Base-by-base conservation (phyloP, 1,139 yeast species). In the Diutina mesorugosa region DNA sequence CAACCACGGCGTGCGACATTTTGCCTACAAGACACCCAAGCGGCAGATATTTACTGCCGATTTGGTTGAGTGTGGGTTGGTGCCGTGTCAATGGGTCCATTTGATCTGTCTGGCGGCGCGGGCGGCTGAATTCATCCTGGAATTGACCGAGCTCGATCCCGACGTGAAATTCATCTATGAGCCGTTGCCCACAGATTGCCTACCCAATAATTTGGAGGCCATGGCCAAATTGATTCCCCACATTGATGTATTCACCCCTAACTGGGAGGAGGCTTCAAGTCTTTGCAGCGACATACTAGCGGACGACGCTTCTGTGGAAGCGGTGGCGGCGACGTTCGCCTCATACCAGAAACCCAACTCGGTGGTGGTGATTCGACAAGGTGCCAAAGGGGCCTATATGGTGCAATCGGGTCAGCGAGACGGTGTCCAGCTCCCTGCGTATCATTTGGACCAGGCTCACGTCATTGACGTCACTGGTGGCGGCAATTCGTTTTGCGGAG, bases 391-490 rank as follows among this genome's bases (percentile, higher is more conserved):
- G 0, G 82, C 90, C 61, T 72, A 74, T 41, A 55, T 67, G 68
- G 45, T 61, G 18, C 55, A 60, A 1, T 21, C 50, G 10, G 59
- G 58, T 12, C 56, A 61, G 53, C 57, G 64, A 6, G 59, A 63
- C 12, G 75, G 83, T 7, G 6, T 12, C 6, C 51, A 47, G 80
- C 76, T 83, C 38, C 93, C 95, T 0, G 90, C 97, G 0, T 91
- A 85, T 66, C 96, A 89, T 65, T 69, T 68, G 53, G 72, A 68
- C 58, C 79, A 73, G 59, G 61, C 63, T 2, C 68, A 70, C 45
- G 93, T 90, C 1, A 71, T 83, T 2, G 98, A 91, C 67, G 96
- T 96, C 0, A 91, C 97, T 0, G 98, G 98, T 0, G 97, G 96
- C 3, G 98, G 98, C 0, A 91, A 91, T 66, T 77, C 95, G 0